phyloP scores from a whole-genome alignment of 768 basidiomycete genomes.

The Russula olivacea region DNA sequence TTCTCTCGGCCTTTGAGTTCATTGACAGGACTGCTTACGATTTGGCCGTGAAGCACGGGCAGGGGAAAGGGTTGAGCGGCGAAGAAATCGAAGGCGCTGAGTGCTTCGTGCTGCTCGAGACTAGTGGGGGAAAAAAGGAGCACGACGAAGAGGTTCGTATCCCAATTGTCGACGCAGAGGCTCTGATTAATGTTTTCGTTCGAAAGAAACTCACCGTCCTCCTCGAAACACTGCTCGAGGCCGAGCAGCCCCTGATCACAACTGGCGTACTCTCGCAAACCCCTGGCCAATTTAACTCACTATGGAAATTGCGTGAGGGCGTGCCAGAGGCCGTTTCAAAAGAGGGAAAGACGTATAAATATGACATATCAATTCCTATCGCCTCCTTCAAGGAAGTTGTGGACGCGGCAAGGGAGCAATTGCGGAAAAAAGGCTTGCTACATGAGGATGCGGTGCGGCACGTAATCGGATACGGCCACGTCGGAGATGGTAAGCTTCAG shows the following conservation, averaged over 20 bases:
- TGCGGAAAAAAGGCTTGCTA: constrained; percentile 63
- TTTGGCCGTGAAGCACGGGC: constrained; percentile 75
- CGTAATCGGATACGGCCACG: constrained; percentile 92
- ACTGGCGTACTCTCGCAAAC: constrained; percentile 92
- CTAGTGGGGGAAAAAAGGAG: constrained; percentile 85
- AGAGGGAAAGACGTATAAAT: constrained; percentile 94
- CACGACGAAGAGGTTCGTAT: constrained; percentile 82
- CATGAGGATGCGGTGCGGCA: constrained; percentile 70
- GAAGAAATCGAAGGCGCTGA: constrained; percentile 70
- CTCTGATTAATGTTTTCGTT: constrained; percentile 2
- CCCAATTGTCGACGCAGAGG: constrained; percentile 9
- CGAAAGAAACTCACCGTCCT: constrained; percentile 78
- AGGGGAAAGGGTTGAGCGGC: constrained; percentile 68
- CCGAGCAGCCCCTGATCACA: constrained; percentile 69
- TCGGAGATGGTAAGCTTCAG: constrained; percentile 72
- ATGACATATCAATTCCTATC: constrained; percentile 88
- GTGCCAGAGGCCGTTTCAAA: constrained; percentile 90
- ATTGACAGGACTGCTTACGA: constrained; percentile 85
- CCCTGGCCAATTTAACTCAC: constrained; percentile 77
- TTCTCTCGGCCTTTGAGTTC: constrained; percentile 95
- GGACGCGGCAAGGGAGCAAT: constrained; percentile 66
- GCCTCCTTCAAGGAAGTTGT: constrained; percentile 83
- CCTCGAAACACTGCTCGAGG: constrained; percentile 69
- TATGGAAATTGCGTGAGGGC: constrained; percentile 91
- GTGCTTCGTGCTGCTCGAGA: constrained; percentile 92